Evolutionary conservation across 1,139 yeast genomes (phyloP), one percentile per base, ranked within the genome.

Genomic region (Taphrina confusa): DNA sequence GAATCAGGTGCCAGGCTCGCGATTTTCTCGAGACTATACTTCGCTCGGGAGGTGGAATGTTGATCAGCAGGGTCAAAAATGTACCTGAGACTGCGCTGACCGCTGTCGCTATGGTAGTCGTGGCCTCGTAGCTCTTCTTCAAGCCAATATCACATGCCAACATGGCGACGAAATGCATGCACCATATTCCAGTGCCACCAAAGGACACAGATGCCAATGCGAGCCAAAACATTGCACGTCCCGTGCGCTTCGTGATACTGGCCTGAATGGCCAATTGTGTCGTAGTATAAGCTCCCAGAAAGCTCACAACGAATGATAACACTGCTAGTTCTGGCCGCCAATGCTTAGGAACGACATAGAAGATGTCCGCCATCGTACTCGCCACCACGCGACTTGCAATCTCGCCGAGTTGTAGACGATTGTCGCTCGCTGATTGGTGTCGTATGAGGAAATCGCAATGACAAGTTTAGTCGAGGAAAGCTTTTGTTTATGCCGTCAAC

Each of bases 121-220:
- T 4, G 12, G 28, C 16, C 8, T 44, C 44, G 44, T 31, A 54
- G 9, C 27, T 22, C 31, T 20, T 27, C 20, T 22, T 25, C 3
- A 54, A 33, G 1, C 49, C 58, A 12, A 54, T 31, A 20, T 54
- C 51, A 2, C 42, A 33, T 6, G 58, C 58, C 16, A 54, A 42
- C 51, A 54, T 54, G 11, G 42, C 49, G 11, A 44, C 51, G 31
- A 54, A 54, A 44, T 54, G 58, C 51, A 54, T 54, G 42, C 51
- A 54, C 58, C 58, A 54, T 30, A 54, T 54, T n/a, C 50, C 49
- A 31, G 47, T 37, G n/a, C 56, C 56, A 6, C 56, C 56, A 16
- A 50, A 50, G n/a, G 46, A 37, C 27, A 50, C 28, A 11, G 56
- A 28, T 8, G 56, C 45, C 14, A 36, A 30, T 12, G 28, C 34